Conservation (phyloP, 2,329 filamentous ascomycete genomes). For the Lojkania enalia region DNA sequence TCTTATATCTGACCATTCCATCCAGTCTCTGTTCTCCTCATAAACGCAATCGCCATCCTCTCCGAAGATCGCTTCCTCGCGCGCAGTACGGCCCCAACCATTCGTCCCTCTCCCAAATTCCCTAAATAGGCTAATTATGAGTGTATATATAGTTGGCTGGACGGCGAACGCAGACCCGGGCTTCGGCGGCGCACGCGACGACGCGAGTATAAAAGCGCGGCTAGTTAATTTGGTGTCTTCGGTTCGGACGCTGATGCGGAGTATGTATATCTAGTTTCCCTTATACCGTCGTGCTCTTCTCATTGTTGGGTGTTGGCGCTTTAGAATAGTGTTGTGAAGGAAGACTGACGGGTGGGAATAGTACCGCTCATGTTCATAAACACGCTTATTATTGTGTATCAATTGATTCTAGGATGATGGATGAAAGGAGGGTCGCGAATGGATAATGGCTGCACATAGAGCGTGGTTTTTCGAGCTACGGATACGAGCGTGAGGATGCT, state of each 20-base stretch:
- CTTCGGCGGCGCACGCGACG: conserved; percentile 72
- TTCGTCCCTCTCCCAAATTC: background rate
- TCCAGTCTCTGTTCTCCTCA: conserved; percentile 78
- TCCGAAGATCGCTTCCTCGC: conserved; percentile 94
- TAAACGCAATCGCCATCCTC: conserved; percentile 91
- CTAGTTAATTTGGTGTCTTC: conserved; percentile 88
- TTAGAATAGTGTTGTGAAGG: background rate
- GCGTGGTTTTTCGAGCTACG: too few relatives aligned
- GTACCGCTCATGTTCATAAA: conserved; percentile 48
- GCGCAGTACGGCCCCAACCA: conserved; percentile 62
- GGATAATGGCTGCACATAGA: too few relatives aligned
- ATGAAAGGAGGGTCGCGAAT: too few relatives aligned
- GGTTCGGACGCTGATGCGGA: conserved; percentile 88
- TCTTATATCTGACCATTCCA: too few relatives aligned
- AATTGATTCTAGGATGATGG: conserved; percentile 40
- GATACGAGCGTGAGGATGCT: too few relatives aligned
- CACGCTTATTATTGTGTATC: conserved; percentile 44
- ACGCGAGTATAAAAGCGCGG: conserved; percentile 81
- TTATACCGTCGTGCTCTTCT: too few relatives aligned
- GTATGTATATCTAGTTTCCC: too few relatives aligned
- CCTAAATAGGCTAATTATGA: background rate
- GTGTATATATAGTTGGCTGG: conserved; percentile 71
- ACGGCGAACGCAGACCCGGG: conserved; percentile 70
- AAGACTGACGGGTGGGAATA: conserved; percentile 16
- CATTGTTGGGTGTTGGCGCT: background rate